Percentiles rank a stretch among this genome's conserved stretches.
Conservation (phyloP, 2,329 filamentous ascomycete genomes). For the Calcarisporium arbuscula region DNA sequence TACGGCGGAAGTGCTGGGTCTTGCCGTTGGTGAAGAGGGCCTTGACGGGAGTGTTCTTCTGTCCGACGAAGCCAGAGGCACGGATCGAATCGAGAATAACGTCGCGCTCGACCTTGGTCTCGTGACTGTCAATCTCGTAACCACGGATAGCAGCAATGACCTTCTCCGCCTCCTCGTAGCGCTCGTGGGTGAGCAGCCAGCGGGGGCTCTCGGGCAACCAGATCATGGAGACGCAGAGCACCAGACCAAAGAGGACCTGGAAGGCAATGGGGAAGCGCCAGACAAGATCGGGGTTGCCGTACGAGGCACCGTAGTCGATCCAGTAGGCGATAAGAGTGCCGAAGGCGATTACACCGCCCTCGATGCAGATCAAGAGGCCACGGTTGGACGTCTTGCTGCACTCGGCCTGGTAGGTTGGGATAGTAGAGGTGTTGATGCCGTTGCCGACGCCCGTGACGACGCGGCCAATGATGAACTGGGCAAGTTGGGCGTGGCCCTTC, state of each 20-base stretch:
- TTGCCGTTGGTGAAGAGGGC: constrained; percentile 55
- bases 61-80: constrained; percentile 40
- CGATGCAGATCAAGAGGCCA: constrained; percentile 48
- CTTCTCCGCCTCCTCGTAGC: constrained; percentile 32
- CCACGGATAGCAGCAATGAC: constrained; percentile 23
- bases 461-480: constrained; percentile 44
- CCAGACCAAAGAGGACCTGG: constrained; percentile 31
- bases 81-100: constrained; percentile 44
- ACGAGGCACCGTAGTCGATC: constrained; percentile 36
- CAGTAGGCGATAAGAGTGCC: constrained; percentile 37
- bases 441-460: constrained; percentile 48
- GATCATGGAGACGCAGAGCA: constrained; percentile 35
- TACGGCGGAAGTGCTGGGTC: constrained; percentile 59
- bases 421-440: constrained; percentile 45
- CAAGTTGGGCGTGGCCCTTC: constrained; percentile 29
- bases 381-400: constrained; percentile 45
- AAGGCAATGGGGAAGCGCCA: constrained; percentile 51
- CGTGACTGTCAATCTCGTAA: constrained; percentile 42
- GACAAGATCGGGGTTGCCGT: constrained; percentile 36
- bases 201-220: constrained; percentile 41
- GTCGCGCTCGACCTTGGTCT: constrained; percentile 53
- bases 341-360: constrained; percentile 33
- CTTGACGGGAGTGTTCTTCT: constrained; percentile 41
- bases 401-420: constrained; percentile 51
- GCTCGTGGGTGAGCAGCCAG: constrained; percentile 41